Conservation (phyloP, 352 stramenopile genomes). For the Pythium biforme region DNA sequence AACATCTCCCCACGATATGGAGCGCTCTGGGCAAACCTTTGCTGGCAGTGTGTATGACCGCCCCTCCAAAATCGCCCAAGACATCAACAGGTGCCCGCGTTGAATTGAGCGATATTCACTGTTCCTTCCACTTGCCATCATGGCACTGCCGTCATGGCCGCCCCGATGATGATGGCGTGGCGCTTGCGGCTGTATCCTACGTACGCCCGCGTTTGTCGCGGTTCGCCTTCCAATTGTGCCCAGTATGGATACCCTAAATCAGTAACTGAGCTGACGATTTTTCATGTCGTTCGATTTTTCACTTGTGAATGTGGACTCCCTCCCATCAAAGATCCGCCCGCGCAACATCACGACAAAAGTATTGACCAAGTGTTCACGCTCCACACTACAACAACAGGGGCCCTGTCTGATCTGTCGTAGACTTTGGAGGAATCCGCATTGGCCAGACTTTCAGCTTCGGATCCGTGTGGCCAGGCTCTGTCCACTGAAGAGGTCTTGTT, state of each 20-base stretch:
- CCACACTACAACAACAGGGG: neutral
- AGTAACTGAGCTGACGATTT: neutral
- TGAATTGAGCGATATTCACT: too few species aligned
- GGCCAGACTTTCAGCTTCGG: neutral
- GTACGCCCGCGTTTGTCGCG: too few species aligned
- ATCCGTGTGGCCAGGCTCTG: neutral
- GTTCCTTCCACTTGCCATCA: too few species aligned
- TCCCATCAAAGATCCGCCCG: neutral
- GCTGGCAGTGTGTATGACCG: too few species aligned
- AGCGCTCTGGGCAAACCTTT: too few species aligned
- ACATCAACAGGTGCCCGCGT: too few species aligned
- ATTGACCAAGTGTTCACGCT: slow-evolving; percentile 1
- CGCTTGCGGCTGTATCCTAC: neutral
- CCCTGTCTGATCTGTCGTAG: neutral
- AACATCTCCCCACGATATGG: too few species aligned
- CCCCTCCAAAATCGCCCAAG: too few species aligned
- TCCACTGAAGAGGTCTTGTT: neutral
- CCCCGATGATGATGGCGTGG: too few species aligned
- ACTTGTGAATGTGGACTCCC: neutral
- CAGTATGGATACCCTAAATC: neutral
- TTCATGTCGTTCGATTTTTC: neutral
- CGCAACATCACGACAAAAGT: slow-evolving; percentile 12
- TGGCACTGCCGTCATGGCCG: too few species aligned
- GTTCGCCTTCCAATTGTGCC: neutral
- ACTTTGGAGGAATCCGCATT: neutral